Evolutionary conservation across 345 rosid species (phyloP).

Genomic region (Euphorbia peplus): DNA sequence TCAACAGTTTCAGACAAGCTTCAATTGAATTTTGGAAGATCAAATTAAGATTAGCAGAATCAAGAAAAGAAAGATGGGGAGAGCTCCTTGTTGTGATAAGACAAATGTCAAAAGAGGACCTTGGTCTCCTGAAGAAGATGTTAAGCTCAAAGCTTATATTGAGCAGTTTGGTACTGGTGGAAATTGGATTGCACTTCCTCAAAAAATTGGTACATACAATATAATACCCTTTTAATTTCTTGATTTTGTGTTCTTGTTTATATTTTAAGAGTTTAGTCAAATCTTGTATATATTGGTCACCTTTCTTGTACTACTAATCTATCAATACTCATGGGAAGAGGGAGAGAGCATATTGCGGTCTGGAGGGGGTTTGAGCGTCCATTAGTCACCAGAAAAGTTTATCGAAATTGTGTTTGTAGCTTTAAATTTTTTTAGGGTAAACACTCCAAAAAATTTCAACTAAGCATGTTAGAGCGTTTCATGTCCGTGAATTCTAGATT

Average conservation of each 20-base stretch:
- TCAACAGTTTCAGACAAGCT: conserved; percentile 18
- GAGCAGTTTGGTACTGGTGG: conserved; percentile 82
- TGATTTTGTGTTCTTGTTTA: neutral
- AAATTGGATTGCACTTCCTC: conserved; percentile 98
- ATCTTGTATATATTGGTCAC: no score
- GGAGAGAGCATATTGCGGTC: no score
- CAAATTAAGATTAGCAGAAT: neutral
- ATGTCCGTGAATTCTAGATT: no score
- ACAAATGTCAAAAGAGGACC: conserved; percentile 92
- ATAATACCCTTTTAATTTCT: neutral
- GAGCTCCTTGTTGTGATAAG: conserved; percentile 99
- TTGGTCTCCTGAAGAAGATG: conserved; percentile 98
- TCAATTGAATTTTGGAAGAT: neutral
- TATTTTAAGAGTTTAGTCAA: neutral
- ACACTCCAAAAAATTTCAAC: no score
- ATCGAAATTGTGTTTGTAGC: no score
- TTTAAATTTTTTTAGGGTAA: no score
- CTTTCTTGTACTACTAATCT: no score
- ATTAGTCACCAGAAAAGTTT: no score
- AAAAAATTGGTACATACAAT: conserved; percentile 67
- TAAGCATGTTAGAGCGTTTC: no score
- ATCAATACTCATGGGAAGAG: no score
- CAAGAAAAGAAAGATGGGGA: conserved; percentile 51
- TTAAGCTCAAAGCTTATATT: conserved; percentile 83
- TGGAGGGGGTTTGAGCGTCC: no score